Conservation (phyloP, 345 rosid genomes). For the Hypericum perforatum region DNA sequence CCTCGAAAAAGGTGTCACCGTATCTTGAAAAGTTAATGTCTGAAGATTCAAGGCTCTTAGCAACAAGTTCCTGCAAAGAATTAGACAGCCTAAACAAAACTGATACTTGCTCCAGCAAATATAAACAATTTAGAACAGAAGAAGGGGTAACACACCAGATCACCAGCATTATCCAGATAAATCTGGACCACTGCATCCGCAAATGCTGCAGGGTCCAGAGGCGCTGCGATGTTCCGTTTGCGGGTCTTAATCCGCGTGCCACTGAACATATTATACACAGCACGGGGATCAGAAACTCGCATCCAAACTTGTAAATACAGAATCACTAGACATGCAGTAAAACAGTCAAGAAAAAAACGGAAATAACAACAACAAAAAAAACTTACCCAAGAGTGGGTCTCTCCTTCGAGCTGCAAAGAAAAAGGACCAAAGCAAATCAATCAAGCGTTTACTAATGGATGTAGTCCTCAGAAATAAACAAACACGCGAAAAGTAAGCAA, state of each 20-base stretch:
- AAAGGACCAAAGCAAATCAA: no score
- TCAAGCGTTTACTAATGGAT: no score
- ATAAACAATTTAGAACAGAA: not conserved
- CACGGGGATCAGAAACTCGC: not conserved
- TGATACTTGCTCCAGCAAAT: not conserved
- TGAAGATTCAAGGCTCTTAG: constrained; percentile 77
- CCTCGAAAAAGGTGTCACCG: constrained; percentile 87
- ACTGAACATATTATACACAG: constrained; percentile 25
- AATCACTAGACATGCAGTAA: not conserved
- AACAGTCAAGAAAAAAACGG: not conserved
- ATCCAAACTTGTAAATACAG: not conserved
- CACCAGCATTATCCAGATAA: constrained; percentile 93
- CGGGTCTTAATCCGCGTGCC: constrained; percentile 99
- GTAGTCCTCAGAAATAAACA: no score
- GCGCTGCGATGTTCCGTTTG: constrained; percentile 97
- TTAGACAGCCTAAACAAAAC: not conserved
- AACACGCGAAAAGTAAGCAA: no score
- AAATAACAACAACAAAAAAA: not conserved
- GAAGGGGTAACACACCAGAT: constrained; percentile 51
- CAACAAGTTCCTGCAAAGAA: constrained; percentile 63
- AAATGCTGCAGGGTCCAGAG: constrained; percentile 96
- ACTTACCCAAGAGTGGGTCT: constrained; percentile 87
- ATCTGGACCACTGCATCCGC: constrained; percentile 98
- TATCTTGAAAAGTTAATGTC: constrained; percentile 90
- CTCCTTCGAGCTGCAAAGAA: constrained; percentile 74